Evolutionary conservation across 1,284 basidiomycete species (phyloP), one percentile per base, ranked within the genome.

Genomic region (Mycena citricolor): DNA sequence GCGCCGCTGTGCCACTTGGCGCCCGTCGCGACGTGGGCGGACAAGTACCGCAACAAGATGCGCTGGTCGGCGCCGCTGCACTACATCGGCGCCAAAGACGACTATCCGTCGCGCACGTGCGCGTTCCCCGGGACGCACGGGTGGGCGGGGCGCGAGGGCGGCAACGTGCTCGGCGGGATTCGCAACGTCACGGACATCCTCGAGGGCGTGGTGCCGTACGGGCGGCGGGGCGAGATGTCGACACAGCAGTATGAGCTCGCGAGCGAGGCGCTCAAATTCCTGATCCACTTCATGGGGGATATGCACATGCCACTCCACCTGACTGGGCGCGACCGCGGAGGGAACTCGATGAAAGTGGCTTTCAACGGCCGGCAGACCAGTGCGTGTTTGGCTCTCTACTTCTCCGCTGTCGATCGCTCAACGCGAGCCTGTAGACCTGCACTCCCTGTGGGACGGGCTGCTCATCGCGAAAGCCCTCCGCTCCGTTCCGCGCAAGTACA

Each of bases 231-330:
- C 62, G 1, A 25, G 35, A n/a, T 50, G 61, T 54, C 52, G 57
- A 20, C 45, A 54, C 17, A 30, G 11, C 51, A 52, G 13, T 51
- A 58, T 19, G 58, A 57, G 17, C 47, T 32, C 17, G 76, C 74
- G 4, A 73, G 75, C 55, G 83, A 86, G 59, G 87, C 91, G 2
- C 71, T 95, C 58, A 88, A 90, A 61, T 97, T 95, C 70, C 70
- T 97, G 37, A 79, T 93, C 26, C 94, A 97, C 61, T 93, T 92
- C 52, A 50, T 94, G 8, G 94, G 94, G 1, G 94, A 97, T 60
- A 73, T 94, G 73, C 93, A 95, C 59, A 86, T 88, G 76, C 93
- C 93, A 8, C 70, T 97, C 38, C 94, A 97, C 63, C 74, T 97
- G 31, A 87, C 88, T 0, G 90, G 91, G 3, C 72, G 90, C 13